Percentiles rank a stretch among this genome's conserved stretches.
Conservation (phyloP, 2,329 filamentous ascomycete genomes). For the Colletotrichum sp. region DNA sequence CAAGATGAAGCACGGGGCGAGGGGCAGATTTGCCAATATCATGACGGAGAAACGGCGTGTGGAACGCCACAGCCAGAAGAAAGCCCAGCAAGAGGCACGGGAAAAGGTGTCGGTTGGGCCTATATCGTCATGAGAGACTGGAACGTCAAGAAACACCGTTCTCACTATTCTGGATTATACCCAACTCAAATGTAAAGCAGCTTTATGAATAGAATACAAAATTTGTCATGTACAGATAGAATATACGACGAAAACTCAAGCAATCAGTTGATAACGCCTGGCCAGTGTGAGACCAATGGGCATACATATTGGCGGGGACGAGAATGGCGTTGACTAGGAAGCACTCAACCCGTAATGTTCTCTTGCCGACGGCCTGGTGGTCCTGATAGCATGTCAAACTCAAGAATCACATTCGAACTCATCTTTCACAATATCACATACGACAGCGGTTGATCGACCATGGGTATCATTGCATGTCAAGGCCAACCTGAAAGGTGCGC, state of each 20-base stretch:
- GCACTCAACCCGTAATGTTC: not conserved
- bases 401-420: not conserved
- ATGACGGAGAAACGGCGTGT: constrained; percentile 57
- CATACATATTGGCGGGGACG: not conserved
- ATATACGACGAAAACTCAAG: not conserved
- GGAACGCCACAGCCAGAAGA: constrained; percentile 38
- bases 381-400: not conserved
- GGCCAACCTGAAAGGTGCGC: constrained; percentile 9
- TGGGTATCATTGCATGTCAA: constrained; percentile 26
- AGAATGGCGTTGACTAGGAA: not conserved
- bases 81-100: constrained; percentile 43
- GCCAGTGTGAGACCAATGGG: not conserved
- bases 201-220: not conserved
- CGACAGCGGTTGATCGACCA: constrained; percentile 1
- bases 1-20: constrained; percentile 84
- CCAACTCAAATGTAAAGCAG: not conserved
- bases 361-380: not conserved
- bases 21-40: constrained; percentile 62
- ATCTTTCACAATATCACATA: not conserved
- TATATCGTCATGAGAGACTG: constrained; percentile 28
- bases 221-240: not conserved
- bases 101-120: constrained; percentile 64
- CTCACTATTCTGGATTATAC: not conserved
- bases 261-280: not conserved
- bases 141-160: not conserved